Conservation (phyloP, 768 basidiomycete genomes). For the Leccinellum luteum region DNA sequence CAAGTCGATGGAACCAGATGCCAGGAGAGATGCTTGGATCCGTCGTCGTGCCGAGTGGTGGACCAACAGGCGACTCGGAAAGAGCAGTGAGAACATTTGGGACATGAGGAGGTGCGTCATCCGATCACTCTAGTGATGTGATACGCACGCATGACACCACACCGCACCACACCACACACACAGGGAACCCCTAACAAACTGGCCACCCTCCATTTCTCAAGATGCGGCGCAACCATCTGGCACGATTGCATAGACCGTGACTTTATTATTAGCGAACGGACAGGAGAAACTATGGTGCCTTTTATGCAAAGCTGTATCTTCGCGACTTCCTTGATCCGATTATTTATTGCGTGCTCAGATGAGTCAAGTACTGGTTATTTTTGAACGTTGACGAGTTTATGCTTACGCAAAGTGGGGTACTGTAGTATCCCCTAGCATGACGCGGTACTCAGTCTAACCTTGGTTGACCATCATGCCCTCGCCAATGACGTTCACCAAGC, state of each 20-base stretch:
- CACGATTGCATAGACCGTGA: conserved; percentile 20
- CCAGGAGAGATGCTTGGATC: conserved; percentile 82
- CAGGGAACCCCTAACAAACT: conserved; percentile 26
- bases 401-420: neutral
- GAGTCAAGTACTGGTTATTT: neutral
- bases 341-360: neutral
- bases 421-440: neutral
- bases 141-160: conserved; percentile 2
- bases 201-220: conserved; percentile 28
- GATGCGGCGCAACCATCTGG: conserved; percentile 17
- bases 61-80: conserved; percentile 70
- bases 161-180: no score
- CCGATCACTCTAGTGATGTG: neutral
- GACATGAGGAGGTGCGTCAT: conserved; percentile 71
- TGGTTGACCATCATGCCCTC: conserved; percentile 6
- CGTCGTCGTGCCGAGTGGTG: conserved; percentile 90
- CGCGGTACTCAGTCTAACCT: no score
- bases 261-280: neutral
- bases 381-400: neutral
- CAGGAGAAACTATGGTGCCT: neutral
- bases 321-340: neutral
- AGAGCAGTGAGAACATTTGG: conserved; percentile 96
- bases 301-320: neutral
- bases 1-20: conserved; percentile 75
- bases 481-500: conserved; percentile 18